Conservation (phyloP, 2,329 filamentous ascomycete genomes). For the Colletotrichum orbiculare region DNA sequence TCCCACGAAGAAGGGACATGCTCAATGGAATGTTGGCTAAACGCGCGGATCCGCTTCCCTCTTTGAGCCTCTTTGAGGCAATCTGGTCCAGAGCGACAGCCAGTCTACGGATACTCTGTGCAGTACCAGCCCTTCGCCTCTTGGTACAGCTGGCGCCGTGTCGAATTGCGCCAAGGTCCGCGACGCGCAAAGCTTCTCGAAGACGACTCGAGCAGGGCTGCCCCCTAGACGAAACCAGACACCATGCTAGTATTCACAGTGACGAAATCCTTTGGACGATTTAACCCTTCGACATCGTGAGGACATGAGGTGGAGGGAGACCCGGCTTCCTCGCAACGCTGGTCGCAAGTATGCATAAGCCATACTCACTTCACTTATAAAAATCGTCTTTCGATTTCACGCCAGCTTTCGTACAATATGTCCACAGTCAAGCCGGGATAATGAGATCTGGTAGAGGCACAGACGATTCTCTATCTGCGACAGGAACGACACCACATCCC, state of each 20-base stretch:
- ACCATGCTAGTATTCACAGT: constrained; percentile 9
- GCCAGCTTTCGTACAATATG: too few species aligned
- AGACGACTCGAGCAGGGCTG: constrained; percentile 10
- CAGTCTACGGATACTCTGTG: too few species aligned
- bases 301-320: constrained; percentile 13
- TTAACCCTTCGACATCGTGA: neutral
- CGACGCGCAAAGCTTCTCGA: constrained; percentile 11
- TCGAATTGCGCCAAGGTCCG: constrained; percentile 9
- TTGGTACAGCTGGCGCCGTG: constrained; percentile 6
- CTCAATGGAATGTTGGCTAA: neutral
- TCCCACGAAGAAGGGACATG: neutral
- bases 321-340: constrained; percentile 8
- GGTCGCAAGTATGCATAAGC: too few species aligned
- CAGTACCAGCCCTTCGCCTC: neutral
- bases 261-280: constrained; percentile 17
- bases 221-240: constrained; percentile 11
- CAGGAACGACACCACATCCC: neutral
- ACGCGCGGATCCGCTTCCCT: neutral
- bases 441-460: constrained; percentile 15
- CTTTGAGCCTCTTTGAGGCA: too few species aligned
- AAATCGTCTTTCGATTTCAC: too few species aligned
- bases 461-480: constrained; percentile 7
- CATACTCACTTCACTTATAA: too few species aligned
- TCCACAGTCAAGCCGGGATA: too few species aligned
- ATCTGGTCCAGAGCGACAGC: too few species aligned